Percentiles rank a stretch among this genome's conserved stretches.
phyloP scores from a whole-genome alignment of 148 eudicot genomes.

The Polygonum maritimum region DNA sequence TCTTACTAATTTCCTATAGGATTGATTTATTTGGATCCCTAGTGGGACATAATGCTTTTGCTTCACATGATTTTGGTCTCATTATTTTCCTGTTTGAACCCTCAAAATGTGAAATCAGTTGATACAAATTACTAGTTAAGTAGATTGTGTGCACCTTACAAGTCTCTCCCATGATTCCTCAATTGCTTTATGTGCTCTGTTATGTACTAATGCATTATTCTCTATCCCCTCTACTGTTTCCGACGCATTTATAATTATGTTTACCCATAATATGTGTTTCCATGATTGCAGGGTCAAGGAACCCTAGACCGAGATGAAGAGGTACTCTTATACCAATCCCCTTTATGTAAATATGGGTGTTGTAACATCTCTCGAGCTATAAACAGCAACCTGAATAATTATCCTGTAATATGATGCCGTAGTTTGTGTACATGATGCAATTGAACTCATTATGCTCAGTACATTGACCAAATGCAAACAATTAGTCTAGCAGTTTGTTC shows the following conservation, averaged over 20 bases:
- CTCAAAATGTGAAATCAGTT: not conserved
- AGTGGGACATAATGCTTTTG: not conserved
- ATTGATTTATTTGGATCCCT: not conserved
- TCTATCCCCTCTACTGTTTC: not conserved
- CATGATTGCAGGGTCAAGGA: constrained; percentile 61
- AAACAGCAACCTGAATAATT: not conserved
- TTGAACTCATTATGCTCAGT: not conserved
- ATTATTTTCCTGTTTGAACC: not conserved
- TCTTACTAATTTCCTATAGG: not conserved
- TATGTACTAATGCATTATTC: not conserved
- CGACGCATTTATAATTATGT: not conserved
- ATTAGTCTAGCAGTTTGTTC: not conserved
- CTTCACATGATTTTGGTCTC: not conserved
- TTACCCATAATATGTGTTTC: not conserved
- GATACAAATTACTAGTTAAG: not conserved
- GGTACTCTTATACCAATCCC: constrained; percentile 25
- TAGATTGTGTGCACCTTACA: not conserved
- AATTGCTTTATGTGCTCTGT: not conserved
- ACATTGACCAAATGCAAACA: not conserved
- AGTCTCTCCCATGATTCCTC: not conserved
- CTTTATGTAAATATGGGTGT: not conserved
- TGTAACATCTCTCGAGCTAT: not conserved
- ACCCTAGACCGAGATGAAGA: constrained; percentile 90
- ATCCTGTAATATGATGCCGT: not conserved
- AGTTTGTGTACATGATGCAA: not conserved